Evolutionary conservation across 768 basidiomycete species (phyloP), one percentile per base, ranked within the genome.

Genomic region (Pleurotus platypus): DNA sequence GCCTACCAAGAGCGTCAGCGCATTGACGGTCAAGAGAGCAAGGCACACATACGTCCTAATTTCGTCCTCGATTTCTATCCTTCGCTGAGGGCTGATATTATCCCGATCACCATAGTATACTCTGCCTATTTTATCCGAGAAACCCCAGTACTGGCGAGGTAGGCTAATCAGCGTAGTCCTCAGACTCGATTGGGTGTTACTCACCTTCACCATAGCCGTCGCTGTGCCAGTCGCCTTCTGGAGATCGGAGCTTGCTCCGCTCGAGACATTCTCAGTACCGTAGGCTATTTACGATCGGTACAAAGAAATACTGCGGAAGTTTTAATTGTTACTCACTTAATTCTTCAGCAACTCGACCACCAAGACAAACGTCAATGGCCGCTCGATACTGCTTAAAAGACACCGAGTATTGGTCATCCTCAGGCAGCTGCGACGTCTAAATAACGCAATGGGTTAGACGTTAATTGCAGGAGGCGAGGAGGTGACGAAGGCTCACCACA

Each of bases 301-400:
- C 37, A 30, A 47, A 60, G 50, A 35, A 27, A 62, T 57, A 64
- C 61, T 56, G 61, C 27, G 54, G 59, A 40, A 58, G 11, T 38
- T 27, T 39, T 46, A 55, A 48, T 49, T 56, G 18, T 24, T 61
- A 68, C 87, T 63, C 66, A 89, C 91, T 82, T 62, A 97, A 70
- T 73, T 92, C 92, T 71, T 99, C 97, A 20, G 97, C 97, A 5
- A 94, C 90, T 49, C 97, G 88, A 18, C 97, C 96, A 9, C 94
- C 96, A 81, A 98, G 89, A 30, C 83, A 85, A 20, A 97, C 94
- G 70, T 97, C 96, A 63, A 98, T 93, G 61, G 78, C 75, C 15
- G 90, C 90, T 45, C 86, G 76, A 68, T 84, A 93, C 70, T 95
- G 86, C 60, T 82, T 89, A 43, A 80, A 74, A 39, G 82, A 87